phyloP scores from a whole-genome alignment of 192 early-diverging fungal genomes.

The Coemansia sp. region DNA sequence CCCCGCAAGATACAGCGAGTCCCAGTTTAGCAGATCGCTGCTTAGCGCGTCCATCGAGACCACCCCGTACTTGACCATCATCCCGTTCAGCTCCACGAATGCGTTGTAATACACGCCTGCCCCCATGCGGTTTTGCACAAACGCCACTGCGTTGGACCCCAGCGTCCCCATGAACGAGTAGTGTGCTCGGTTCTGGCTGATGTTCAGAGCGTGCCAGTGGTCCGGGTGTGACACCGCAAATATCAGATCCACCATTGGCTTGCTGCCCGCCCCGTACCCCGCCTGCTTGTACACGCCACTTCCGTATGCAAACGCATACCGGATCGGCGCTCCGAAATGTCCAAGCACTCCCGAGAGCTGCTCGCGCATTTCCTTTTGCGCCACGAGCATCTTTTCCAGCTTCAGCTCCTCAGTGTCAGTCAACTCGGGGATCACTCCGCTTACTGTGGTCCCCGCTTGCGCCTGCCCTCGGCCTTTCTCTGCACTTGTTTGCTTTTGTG shows the following conservation, averaged over 20 bases:
- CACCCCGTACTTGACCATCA: slow-evolving; percentile 95
- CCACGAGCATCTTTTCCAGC: slow-evolving; percentile 31
- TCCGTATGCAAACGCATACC: slow-evolving; percentile 91
- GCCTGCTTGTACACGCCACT: slow-evolving; percentile 91
- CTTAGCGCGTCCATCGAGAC: slow-evolving; percentile 87
- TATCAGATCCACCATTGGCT: slow-evolving; percentile 94
- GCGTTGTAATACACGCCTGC: slow-evolving; percentile 97
- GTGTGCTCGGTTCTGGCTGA: slow-evolving; percentile 88
- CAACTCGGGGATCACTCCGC: slow-evolving; percentile 9
- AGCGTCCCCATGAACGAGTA: slow-evolving; percentile 82
- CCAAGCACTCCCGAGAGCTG: slow-evolving; percentile 28
- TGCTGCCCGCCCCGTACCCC: slow-evolving; percentile 64
- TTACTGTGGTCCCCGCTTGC: slow-evolving; percentile 10
- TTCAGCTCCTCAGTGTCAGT: slow-evolving; percentile 28
- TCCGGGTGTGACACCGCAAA: slow-evolving; percentile 94
- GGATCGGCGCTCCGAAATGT: slow-evolving; percentile 42
- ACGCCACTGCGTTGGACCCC: slow-evolving; percentile 72
- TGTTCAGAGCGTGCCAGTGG: slow-evolving; percentile 97
- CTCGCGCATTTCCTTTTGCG: slow-evolving; percentile 26
- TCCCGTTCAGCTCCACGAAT: slow-evolving; percentile 82
- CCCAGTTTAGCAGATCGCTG: slow-evolving; percentile 92
- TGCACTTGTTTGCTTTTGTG: not conserved
- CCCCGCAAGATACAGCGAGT: slow-evolving; percentile 92
- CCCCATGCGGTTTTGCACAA: slow-evolving; percentile 82
- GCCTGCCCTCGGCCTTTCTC: no score